Evolutionary conservation across 2,329 filamentous ascomycete genomes (phyloP).

Genomic region (Rhytidhysteron rufulum): DNA sequence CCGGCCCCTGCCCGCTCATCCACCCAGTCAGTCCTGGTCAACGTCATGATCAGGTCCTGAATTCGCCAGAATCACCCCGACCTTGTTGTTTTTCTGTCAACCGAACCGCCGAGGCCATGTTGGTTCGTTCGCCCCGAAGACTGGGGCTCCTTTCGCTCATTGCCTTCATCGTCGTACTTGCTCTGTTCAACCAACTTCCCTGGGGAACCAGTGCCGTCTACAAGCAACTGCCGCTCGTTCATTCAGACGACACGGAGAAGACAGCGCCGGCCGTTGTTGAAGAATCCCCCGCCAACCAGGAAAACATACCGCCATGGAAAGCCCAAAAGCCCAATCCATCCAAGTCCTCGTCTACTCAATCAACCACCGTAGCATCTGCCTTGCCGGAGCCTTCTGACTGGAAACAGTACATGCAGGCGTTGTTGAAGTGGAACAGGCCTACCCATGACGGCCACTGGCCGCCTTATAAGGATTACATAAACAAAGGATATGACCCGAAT

Average conservation of each 20-base stretch:
- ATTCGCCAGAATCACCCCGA: too few species aligned
- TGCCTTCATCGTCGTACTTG: slow-evolving; percentile 28
- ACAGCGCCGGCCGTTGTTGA: not conserved
- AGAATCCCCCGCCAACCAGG: not conserved
- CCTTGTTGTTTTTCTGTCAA: too few species aligned
- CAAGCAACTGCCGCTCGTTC: slow-evolving; percentile 21
- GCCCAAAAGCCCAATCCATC: too few species aligned
- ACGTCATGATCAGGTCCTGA: too few species aligned
- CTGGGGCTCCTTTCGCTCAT: slow-evolving; percentile 34
- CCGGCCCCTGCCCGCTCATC: too few species aligned
- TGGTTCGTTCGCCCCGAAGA: slow-evolving; percentile 35
- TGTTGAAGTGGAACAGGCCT: slow-evolving; percentile 41
- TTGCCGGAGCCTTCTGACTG: slow-evolving; percentile 18
- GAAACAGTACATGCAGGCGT: slow-evolving; percentile 37
- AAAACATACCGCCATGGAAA: slow-evolving; percentile 2
- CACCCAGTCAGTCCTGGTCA: too few species aligned
- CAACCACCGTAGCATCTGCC: not conserved
- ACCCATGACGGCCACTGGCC: slow-evolving; percentile 40
- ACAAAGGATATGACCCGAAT: slow-evolving; percentile 45
- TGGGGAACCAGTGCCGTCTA: slow-evolving; percentile 22
- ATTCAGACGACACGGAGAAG: too few species aligned
- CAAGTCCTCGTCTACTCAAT: slow-evolving; percentile 16
- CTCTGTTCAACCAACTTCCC: slow-evolving; percentile 24
- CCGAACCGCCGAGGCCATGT: too few species aligned
- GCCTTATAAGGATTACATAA: slow-evolving; percentile 39